Percentiles rank a stretch among this genome's conserved stretches.
phyloP scores from a whole-genome alignment of 176 grass and related monocot genomes.

The Canna indica region DNA sequence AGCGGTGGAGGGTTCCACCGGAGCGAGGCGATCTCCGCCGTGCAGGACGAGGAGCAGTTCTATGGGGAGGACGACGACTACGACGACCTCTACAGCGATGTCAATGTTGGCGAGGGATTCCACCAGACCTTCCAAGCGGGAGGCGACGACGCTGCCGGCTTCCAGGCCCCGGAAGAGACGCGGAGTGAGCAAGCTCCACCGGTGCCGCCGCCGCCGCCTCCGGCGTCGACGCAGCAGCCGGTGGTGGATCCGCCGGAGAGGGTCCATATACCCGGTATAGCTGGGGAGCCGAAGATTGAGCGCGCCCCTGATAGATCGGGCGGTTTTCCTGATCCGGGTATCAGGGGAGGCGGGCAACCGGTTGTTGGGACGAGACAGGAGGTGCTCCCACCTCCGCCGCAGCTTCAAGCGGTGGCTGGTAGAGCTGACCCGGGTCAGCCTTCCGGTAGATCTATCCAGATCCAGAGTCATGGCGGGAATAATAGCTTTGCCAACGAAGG shows the following conservation, averaged over 20 bases:
- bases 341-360: not conserved
- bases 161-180: slow-evolving; percentile 12
- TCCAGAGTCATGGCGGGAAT: slow-evolving; percentile 21
- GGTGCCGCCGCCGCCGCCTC: slow-evolving; percentile 5
- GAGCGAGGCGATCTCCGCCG: slow-evolving; percentile 30
- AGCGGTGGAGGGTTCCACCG: slow-evolving; percentile 33
- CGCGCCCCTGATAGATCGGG: slow-evolving; percentile 22
- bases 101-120: slow-evolving; percentile 19
- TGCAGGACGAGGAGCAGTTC: slow-evolving; percentile 41
- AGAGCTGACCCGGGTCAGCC: not conserved
- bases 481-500: slow-evolving; percentile 27
- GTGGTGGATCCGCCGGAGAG: slow-evolving; percentile 27
- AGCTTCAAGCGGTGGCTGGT: not conserved
- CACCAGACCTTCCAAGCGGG: slow-evolving; percentile 7
- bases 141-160: not conserved
- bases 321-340: not conserved
- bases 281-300: slow-evolving; percentile 29
- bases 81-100: slow-evolving; percentile 46
- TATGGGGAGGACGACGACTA: slow-evolving; percentile 86
- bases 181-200: slow-evolving; percentile 20
- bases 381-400: slow-evolving; percentile 7
- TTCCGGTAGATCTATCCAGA: slow-evolving; percentile 29
- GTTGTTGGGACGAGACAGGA: slow-evolving; percentile 10
- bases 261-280: slow-evolving; percentile 37
- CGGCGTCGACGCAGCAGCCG: slow-evolving; percentile 12